Conservation (phyloP, 495 filamentous ascomycete species). For the Delitschia confertaspora region DNA sequence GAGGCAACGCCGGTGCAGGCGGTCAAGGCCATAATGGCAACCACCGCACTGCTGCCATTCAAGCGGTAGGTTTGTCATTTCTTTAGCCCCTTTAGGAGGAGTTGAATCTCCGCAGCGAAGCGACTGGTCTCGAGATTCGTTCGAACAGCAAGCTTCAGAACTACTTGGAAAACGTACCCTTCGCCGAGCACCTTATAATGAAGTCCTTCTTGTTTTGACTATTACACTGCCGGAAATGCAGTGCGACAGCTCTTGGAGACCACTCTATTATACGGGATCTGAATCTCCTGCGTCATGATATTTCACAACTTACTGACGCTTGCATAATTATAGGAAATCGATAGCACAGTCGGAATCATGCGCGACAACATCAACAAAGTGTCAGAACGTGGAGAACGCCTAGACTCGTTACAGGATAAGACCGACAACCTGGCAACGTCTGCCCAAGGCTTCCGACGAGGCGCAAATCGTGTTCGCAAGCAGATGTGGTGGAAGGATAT, state of each 20-base stretch:
- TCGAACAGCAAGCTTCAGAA: neutral
- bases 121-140: neutral
- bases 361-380: constrained; percentile 91
- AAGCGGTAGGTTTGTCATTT: constrained; percentile 57
- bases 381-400: constrained; percentile 77
- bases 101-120: constrained; percentile 1
- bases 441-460: constrained; percentile 87
- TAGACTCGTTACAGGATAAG: constrained; percentile 90
- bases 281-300: no score
- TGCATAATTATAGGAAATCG: constrained; percentile 81
- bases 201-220: no score
- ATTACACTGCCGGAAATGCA: no score
- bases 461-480: constrained; percentile 92
- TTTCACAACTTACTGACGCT: no score
- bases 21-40: constrained; percentile 53
- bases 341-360: constrained; percentile 88
- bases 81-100: neutral
- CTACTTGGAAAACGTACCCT: no score
- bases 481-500: constrained; percentile 93
- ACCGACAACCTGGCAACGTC: constrained; percentile 85
- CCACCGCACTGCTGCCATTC: constrained; percentile 61
- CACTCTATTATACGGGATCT: no score
- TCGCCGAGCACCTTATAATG: no score
- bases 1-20: constrained; percentile 40
- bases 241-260: no score